phyloP scores from a whole-genome alignment of 75 land plant genomes.

The Pinus albicaulis region DNA sequence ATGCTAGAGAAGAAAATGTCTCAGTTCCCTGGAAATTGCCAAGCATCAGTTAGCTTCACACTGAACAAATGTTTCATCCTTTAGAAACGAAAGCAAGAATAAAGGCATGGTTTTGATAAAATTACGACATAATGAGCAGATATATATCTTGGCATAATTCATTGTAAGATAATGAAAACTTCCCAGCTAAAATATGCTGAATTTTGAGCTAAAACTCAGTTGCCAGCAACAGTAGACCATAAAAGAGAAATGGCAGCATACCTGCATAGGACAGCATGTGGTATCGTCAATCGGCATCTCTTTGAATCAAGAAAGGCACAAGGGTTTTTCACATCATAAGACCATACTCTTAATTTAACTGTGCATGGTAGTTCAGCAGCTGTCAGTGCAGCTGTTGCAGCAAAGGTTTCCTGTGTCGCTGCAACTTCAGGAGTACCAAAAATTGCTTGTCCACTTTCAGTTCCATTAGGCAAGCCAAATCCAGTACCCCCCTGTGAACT shows the following conservation, averaged over 20 bases:
- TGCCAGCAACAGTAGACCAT: background rate
- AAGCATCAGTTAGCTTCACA: background rate
- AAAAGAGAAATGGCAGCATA: slow-evolving; percentile 14
- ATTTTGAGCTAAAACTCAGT: background rate
- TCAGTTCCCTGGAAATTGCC: background rate
- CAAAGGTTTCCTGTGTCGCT: slow-evolving; percentile 32
- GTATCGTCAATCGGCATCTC: slow-evolving; percentile 71
- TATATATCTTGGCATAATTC: background rate
- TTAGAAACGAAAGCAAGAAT: too few species aligned
- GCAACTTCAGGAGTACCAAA: slow-evolving; percentile 47
- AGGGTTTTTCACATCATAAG: slow-evolving; percentile 75
- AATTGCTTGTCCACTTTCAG: slow-evolving; percentile 22
- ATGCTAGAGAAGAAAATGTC: background rate
- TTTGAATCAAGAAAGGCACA: slow-evolving; percentile 65
- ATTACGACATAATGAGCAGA: too few species aligned
- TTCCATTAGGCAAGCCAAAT: slow-evolving; percentile 6
- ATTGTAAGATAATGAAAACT: background rate
- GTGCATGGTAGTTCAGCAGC: slow-evolving; percentile 93
- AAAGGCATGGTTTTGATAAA: too few species aligned
- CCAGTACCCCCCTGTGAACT: slow-evolving; percentile 3
- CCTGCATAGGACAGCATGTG: slow-evolving; percentile 99
- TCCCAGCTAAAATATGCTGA: background rate
- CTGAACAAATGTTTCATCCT: background rate
- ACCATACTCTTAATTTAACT: slow-evolving; percentile 89
- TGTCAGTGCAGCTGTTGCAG: slow-evolving; percentile 40